These are phyloP conservation scores for Aspergillus kassunensis DNA, from an alignment of 495 filamentous ascomycete species.

Conservation along the genomic window DNA sequence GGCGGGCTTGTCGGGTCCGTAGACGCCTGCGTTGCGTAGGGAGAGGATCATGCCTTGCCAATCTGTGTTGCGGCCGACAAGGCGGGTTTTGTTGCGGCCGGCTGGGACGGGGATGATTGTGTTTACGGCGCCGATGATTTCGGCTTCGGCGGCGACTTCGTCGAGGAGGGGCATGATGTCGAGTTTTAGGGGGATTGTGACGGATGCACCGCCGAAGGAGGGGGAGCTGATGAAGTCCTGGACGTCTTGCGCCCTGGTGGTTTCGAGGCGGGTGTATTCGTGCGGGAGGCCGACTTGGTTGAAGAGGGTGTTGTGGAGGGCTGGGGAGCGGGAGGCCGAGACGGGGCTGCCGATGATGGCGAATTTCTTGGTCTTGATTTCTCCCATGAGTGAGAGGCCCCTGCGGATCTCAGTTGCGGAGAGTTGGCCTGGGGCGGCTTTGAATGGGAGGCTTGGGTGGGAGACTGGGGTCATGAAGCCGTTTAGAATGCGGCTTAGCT, in stretches of 20 bases:
- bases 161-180: constrained; percentile 82
- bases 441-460: constrained; percentile 82
- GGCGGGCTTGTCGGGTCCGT: constrained; percentile 30
- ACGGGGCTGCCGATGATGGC: constrained; percentile 87
- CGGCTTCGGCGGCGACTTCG: constrained; percentile 70
- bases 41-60: constrained; percentile 88
- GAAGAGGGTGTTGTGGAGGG: constrained; percentile 87
- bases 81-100: constrained; percentile 36
- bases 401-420: constrained; percentile 84
- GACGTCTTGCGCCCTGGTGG: constrained; percentile 60
- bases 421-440: constrained; percentile 91
- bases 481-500: constrained; percentile 87
- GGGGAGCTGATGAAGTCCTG: constrained; percentile 62
- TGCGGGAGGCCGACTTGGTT: constrained; percentile 77
- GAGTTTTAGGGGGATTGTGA: constrained; percentile 93
- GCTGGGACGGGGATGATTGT: constrained; percentile 65
- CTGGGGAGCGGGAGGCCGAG: constrained; percentile 72
- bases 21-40: constrained; percentile 68
- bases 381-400: constrained; percentile 72
- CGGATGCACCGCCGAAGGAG: constrained; percentile 86
- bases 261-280: constrained; percentile 77
- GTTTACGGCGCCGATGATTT: constrained; percentile 89
- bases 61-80: constrained; percentile 91
- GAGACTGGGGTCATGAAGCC: constrained; percentile 94
- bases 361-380: constrained; percentile 72